Percentiles rank a stretch among this genome's conserved stretches.
Evolutionary conservation across 495 filamentous ascomycete genomes (phyloP).

Genomic region (Wilcoxina mikolae): DNA sequence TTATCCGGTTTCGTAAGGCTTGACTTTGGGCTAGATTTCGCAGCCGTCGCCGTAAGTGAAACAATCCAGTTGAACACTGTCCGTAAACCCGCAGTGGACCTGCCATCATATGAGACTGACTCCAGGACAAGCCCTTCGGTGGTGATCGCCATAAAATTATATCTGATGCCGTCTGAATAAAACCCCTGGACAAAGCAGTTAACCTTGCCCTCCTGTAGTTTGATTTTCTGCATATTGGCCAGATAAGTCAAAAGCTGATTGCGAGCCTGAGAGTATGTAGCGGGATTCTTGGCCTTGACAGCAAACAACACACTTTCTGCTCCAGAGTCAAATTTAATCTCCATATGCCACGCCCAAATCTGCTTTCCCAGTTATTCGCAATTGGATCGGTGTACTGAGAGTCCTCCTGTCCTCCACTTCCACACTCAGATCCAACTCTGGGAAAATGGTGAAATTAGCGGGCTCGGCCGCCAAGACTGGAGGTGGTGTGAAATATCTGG

Average conservation of each 20-base stretch:
- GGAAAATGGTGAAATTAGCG: not conserved
- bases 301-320: not conserved
- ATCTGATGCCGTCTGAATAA: slow-evolving; percentile 2
- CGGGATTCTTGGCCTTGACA: not conserved
- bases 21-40: not conserved
- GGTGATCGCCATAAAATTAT: not conserved
- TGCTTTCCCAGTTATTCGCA: slow-evolving; percentile 1
- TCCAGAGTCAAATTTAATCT: not conserved
- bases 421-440: not conserved
- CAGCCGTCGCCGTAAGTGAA: not conserved
- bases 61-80: slow-evolving; percentile 8
- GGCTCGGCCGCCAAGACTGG: too few species aligned
- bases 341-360: not conserved
- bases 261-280: not conserved
- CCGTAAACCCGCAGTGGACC: not conserved
- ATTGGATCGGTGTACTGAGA: not conserved
- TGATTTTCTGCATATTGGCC: not conserved
- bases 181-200: slow-evolving; percentile 4
- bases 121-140: not conserved
- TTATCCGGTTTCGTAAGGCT: not conserved
- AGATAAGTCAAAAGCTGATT: not conserved
- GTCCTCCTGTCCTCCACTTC: slow-evolving; percentile 4
- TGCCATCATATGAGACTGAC: not conserved
- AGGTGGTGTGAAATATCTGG: too few species aligned
- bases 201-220: not conserved